Conservation (phyloP, 495 filamentous ascomycete genomes). For the Aspergillus asperescens region DNA sequence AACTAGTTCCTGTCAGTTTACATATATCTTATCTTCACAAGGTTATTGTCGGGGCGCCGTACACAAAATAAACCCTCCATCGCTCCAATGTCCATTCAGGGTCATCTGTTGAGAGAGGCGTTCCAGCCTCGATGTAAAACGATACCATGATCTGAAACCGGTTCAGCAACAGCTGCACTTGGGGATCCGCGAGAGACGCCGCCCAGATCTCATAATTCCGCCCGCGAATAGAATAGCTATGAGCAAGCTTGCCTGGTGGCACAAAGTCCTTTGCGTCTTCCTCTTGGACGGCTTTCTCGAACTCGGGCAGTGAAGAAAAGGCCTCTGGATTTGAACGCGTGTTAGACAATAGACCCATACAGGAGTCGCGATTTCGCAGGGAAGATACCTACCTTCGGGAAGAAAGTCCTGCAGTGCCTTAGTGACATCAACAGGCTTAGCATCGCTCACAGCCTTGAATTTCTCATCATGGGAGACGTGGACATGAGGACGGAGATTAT, state of each 20-base stretch:
- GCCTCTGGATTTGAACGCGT: conserved; percentile 43
- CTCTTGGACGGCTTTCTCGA: conserved; percentile 52
- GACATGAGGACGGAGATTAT: conserved; percentile 72
- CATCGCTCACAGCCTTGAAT: conserved; percentile 67
- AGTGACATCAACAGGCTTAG: conserved; percentile 60
- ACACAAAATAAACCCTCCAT: conserved; percentile 85
- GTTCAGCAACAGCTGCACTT: conserved; percentile 59
- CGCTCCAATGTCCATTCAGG: conserved; percentile 65
- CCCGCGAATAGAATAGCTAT: conserved; percentile 45
- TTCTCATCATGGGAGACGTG: conserved; percentile 66
- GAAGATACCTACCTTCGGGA: conserved; percentile 50
- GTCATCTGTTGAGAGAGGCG: conserved; percentile 64
- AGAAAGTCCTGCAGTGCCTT: conserved; percentile 62
- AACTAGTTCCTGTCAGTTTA: conserved; percentile 36
- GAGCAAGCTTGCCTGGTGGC: conserved; percentile 53
- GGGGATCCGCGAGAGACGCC: conserved; percentile 50
- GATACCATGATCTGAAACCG: conserved; percentile 80
- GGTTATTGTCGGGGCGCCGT: conserved; percentile 7
- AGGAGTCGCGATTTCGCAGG: neutral
- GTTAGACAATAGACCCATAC: neutral
- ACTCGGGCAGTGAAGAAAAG: conserved; percentile 55
- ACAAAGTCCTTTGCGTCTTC: conserved; percentile 53
- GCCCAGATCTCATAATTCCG: conserved; percentile 59
- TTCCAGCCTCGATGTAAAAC: conserved; percentile 88
- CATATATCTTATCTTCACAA: neutral